These are phyloP conservation scores for Phytophthora cryptogea DNA, from an alignment of 352 stramenopile genomes.

Conservation along the genomic window DNA sequence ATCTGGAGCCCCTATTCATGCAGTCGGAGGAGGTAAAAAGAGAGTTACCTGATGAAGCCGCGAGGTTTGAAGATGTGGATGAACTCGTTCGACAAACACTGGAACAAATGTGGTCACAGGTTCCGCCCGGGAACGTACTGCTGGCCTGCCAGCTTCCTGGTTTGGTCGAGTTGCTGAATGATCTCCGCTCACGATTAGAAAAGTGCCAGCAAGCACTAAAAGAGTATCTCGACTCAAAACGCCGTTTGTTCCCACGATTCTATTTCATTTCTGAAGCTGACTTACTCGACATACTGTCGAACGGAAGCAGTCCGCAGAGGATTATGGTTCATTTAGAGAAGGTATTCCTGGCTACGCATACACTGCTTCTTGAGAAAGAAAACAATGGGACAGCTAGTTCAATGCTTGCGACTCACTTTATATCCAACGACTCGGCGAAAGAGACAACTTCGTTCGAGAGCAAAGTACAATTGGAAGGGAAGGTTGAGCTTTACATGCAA, in stretches of 20 bases:
- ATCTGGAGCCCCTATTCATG: slow-evolving; percentile 96
- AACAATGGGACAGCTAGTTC: slow-evolving; percentile 24
- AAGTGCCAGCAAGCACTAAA: slow-evolving; percentile 94
- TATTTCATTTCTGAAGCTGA: slow-evolving; percentile 97
- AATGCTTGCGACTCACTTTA: slow-evolving; percentile 84
- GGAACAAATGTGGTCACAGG: slow-evolving; percentile 74
- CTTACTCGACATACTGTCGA: slow-evolving; percentile 94
- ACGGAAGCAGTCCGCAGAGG: slow-evolving; percentile 85
- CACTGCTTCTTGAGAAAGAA: slow-evolving; percentile 64
- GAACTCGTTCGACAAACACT: slow-evolving; percentile 72
- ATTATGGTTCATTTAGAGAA: slow-evolving; percentile 94
- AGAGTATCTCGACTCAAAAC: slow-evolving; percentile 94
- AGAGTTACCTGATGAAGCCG: slow-evolving; percentile 91
- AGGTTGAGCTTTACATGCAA: slow-evolving; percentile 97
- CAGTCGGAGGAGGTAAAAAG: slow-evolving; percentile 94
- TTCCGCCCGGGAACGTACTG: slow-evolving; percentile 70
- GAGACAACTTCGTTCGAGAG: slow-evolving; percentile 92
- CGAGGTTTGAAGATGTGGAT: slow-evolving; percentile 90
- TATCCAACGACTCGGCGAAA: slow-evolving; percentile 89
- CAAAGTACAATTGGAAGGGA: slow-evolving; percentile 88
- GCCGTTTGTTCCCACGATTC: slow-evolving; percentile 92
- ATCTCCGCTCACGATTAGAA: slow-evolving; percentile 83
- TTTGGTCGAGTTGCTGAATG: slow-evolving; percentile 71
- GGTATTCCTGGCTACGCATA: slow-evolving; percentile 73
- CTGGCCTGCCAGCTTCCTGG: slow-evolving; percentile 84